phyloP scores from a whole-genome alignment of 2,329 filamentous ascomycete genomes.

The Neodidymelliopsis sp. region DNA sequence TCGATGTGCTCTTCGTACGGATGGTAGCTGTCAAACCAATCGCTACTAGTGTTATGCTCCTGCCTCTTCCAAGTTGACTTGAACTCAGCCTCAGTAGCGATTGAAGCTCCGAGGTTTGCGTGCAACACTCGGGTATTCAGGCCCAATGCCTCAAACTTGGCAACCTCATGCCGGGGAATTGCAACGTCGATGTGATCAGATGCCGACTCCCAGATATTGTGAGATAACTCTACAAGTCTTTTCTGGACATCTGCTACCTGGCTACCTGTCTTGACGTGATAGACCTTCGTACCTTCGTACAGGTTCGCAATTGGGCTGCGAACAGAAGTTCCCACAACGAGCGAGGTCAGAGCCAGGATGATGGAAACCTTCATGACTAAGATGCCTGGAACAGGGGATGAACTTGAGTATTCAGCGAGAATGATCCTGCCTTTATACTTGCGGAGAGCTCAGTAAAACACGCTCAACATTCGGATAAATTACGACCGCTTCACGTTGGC shows the following conservation, averaged over 20 bases:
- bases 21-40: conserved; percentile 46
- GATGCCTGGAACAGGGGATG: neutral
- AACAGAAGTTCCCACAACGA: conserved; percentile 25
- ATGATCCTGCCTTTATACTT: neutral
- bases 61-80: conserved; percentile 52
- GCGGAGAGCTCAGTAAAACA: neutral
- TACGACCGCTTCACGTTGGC: neutral
- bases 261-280: conserved; percentile 48
- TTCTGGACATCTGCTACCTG: conserved; percentile 44
- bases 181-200: conserved; percentile 52
- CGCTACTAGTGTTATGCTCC: conserved; percentile 21
- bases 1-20: conserved; percentile 38
- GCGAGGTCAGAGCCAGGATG: conserved; percentile 23
- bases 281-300: conserved; percentile 54
- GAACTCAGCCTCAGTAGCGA: conserved; percentile 48
- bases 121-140: conserved; percentile 51
- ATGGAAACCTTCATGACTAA: conserved; percentile 28
- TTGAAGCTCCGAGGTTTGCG: conserved; percentile 54
- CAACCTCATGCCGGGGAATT: conserved; percentile 50
- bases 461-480: neutral
- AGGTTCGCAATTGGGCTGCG: conserved; percentile 33
- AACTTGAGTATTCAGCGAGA: neutral
- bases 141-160: conserved; percentile 49
- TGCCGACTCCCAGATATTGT: conserved; percentile 49
- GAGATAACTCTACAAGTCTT: conserved; percentile 46